phyloP scores from a whole-genome alignment of 1,284 basidiomycete species.

The Filobasidium uniguttulatum region DNA sequence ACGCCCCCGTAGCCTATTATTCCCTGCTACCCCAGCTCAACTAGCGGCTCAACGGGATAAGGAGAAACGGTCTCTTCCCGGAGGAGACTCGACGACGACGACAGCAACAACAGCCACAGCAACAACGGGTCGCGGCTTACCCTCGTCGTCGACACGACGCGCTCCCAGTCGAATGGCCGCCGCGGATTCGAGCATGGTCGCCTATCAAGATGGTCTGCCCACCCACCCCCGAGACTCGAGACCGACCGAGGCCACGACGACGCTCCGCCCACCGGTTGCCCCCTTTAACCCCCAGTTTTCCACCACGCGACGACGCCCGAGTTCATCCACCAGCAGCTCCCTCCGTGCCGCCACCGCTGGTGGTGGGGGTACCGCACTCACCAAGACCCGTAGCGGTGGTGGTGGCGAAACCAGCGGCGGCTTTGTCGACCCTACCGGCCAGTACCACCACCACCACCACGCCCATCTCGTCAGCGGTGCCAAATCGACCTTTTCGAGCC shows the following conservation, averaged over 20 bases:
- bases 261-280: conserved; percentile 9
- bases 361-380: conserved; percentile 6
- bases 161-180: too few species aligned
- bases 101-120: not conserved
- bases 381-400: too few species aligned
- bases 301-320: not conserved
- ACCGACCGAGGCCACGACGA: too few species aligned
- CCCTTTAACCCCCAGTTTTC: conserved; percentile 10
- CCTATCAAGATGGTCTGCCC: too few species aligned
- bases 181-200: too few species aligned
- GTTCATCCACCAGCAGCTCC: not conserved
- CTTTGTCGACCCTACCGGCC: too few species aligned
- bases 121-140: not conserved
- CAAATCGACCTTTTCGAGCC: too few species aligned
- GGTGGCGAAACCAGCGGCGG: too few species aligned
- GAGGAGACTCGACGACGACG: conserved; percentile 2
- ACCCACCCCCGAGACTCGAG: too few species aligned
- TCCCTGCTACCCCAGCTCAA: conserved; percentile 11
- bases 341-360: conserved; percentile 4
- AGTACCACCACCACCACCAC: too few species aligned
- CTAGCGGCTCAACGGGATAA: conserved; percentile 11
- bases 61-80: too few species aligned
- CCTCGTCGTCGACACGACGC: not conserved
- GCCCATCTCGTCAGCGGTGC: too few species aligned
- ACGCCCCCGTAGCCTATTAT: conserved; percentile 6